Evolutionary conservation across 1,139 yeast genomes (phyloP), one percentile per base, ranked within the genome.

Genomic region (Suhomyces kunorum): DNA sequence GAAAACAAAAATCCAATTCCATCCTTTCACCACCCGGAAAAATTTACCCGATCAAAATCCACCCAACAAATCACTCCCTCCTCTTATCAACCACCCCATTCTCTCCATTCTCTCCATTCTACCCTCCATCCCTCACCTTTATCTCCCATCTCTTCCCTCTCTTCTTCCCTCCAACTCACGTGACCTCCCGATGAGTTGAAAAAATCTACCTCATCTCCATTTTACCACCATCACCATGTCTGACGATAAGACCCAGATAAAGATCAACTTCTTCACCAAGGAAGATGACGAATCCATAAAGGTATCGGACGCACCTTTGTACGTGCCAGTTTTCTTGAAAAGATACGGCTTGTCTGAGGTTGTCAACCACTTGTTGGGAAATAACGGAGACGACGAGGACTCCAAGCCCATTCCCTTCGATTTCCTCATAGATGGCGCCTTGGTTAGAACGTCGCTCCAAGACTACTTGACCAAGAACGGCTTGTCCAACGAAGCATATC

Each of bases 261-360:
- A 86, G 69, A 80, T 89, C 62, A 80, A 81, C 52, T 83, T 92
- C 66, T 81, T 85, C 68, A 90, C 98, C 32, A 79, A 92, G 51
- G 97, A 90, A 55, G 83, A 80, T 48, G 95, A 87, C 50, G 82
- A 84, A 48, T 59, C 77, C 15, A 58, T 85, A 38, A 82, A 79
- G 38, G 87, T 88, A 4, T 77, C 86, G n/a, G 95, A 88, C 40
- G 79, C 85, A 30, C 95, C 96, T 8, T 72, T 90, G 42, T 87
- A 76, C 57, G 97, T 89, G 12, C 98, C 98, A 14, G 86, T 85
- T 22, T 68, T 84, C 3, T 74, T 92, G 54, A 89, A 87, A 54
- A 77, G 98, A 61, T 90, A 81, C 60, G 98, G 99, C 39, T 76
- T 92, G 36, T 88, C 96, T 1, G 98, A 92, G 64, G 83, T 92